These are phyloP conservation scores for Malus sieversii DNA, from an alignment of 306 rosid genomes.

Conservation along the genomic window DNA sequence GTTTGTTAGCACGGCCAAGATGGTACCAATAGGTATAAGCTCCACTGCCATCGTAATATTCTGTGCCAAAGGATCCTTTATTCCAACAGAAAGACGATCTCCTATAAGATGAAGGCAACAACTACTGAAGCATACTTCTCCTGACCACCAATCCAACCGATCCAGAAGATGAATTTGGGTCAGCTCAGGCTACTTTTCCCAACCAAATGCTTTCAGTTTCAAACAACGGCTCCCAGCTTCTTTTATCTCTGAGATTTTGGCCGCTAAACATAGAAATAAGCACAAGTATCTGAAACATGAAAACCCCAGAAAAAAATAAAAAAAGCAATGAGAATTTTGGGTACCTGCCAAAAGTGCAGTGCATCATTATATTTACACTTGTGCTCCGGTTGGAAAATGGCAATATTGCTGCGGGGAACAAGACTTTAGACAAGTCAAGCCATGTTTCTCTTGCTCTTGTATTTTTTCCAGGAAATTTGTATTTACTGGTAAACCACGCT, in stretches of 20 bases:
- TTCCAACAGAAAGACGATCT: background rate
- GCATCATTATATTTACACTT: background rate
- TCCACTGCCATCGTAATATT: conserved; percentile 41
- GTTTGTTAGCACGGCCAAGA: conserved; percentile 58
- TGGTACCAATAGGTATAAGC: conserved; percentile 70
- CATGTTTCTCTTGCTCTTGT: background rate
- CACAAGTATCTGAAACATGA: background rate
- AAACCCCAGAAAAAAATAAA: background rate
- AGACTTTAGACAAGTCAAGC: conserved; percentile 24
- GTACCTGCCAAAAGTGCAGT: background rate
- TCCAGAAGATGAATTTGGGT: background rate
- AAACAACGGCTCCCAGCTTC: background rate
- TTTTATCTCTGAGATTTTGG: background rate
- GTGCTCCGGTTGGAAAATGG: background rate
- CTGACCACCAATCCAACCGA: background rate
- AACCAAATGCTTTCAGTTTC: background rate
- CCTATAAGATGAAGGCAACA: background rate
- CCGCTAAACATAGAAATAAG: background rate
- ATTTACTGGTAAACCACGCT: background rate
- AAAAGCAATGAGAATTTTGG: background rate
- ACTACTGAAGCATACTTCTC: too few relatives aligned
- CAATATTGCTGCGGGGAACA: background rate
- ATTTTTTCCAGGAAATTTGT: conserved; percentile 1
- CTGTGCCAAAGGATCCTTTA: conserved; percentile 10
- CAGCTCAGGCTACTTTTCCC: background rate